phyloP scores from a whole-genome alignment of 441 rosid genomes.

The Breynia disticha region DNA sequence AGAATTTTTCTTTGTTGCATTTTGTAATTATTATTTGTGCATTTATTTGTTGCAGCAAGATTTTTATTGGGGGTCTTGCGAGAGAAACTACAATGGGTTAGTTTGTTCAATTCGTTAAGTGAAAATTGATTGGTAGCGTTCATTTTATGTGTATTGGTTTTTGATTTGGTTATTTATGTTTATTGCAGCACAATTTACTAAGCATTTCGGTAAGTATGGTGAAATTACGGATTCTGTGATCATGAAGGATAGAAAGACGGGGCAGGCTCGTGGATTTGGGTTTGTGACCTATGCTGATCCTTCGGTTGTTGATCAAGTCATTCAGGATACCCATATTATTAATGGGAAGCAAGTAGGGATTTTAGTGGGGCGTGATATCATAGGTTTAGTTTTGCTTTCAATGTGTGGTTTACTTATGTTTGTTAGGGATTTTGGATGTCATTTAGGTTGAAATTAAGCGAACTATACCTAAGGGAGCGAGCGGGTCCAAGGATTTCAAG shows the following conservation, averaged over 20 bases:
- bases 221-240: slow-evolving; percentile 93
- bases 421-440: slow-evolving; percentile 7
- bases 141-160: not conserved
- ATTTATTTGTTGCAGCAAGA: slow-evolving; percentile 56
- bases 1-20: not conserved
- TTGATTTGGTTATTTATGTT: slow-evolving; percentile 5
- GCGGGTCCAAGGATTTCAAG: slow-evolving; percentile 53
- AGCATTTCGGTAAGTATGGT: slow-evolving; percentile 80
- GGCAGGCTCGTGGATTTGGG: slow-evolving; percentile 91
- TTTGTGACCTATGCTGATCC: slow-evolving; percentile 86
- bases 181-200: slow-evolving; percentile 64
- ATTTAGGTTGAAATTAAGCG: slow-evolving; percentile 84
- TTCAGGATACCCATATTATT: slow-evolving; percentile 61
- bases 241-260: slow-evolving; percentile 85
- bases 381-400: not conserved
- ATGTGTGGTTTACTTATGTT: slow-evolving; percentile 3
- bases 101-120: slow-evolving; percentile 26
- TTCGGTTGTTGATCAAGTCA: slow-evolving; percentile 75
- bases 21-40: not conserved
- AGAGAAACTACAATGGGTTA: slow-evolving; percentile 87
- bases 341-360: slow-evolving; percentile 71
- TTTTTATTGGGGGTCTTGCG: slow-evolving; percentile 90
- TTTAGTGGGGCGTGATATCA: not conserved
- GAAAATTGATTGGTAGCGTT: not conserved
- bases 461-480: slow-evolving; percentile 80